Evolutionary conservation across 441 rosid genomes (phyloP), one percentile per base, ranked within the genome.

Genomic region (Omphalea diandra): DNA sequence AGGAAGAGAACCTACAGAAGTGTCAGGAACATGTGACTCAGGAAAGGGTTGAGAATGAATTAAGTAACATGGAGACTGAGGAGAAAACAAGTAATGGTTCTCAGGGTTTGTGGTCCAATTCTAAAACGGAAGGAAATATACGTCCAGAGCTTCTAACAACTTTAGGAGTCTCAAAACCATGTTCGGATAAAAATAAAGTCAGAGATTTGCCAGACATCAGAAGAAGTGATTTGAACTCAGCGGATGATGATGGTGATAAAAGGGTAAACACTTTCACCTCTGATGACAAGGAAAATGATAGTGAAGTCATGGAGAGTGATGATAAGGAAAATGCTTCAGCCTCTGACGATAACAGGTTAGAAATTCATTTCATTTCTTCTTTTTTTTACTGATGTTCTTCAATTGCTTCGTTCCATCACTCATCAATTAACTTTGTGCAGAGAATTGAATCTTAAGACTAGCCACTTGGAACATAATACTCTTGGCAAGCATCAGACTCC

Each of bases 281-380:
- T 18, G 40, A 50, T 66, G 63, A 60, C 38, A 76, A 67, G 35
- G 75, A 47, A 46, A 76, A 71, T 55, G 55, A 10, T 11, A n/a
- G 41, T 49, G 54, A 69, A 68, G 73, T 27, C 43, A 53, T 54
- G 59, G 75, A 74, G 65, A 71, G 66, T 47, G 73, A 75, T 52
- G 58, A 73, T 55, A 77, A 77, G 54, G 83, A 81, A 64, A 81
- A 81, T 67, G 74, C 72, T 27, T 72, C 81, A 68, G 81, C 84
- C 70, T 76, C 80, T 29, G 83, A 83, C 77, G 76, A 18, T 75
- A 85, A 89, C 79, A 85, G 89, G 98, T 88, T 70, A 24, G 63
- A 17, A 63, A 54, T 4, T 12, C 56, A 49, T 65, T 50, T 22
- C 33, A 52, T 49, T 24, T n/a, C 52, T 26, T 40, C 35, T 8